These are phyloP conservation scores for Guadua angustifolia DNA, from an alignment of 176 grass and related monocot genomes.

Conservation along the genomic window DNA sequence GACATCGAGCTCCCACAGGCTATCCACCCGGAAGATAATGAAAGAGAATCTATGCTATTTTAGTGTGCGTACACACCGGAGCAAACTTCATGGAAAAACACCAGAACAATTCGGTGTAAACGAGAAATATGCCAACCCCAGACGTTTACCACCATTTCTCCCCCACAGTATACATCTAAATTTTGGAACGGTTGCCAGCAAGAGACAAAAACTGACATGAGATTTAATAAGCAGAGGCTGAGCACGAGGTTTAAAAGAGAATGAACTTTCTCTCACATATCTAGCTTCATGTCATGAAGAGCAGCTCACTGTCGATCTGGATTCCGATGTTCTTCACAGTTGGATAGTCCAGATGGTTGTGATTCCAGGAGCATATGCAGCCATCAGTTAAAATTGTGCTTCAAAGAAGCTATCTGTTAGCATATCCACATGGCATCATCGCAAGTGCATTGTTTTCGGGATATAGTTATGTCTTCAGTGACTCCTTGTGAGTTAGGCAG, in stretches of 20 bases:
- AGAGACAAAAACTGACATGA: constrained; percentile 17
- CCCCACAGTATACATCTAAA: neutral
- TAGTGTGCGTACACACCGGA: neutral
- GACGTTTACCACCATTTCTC: neutral
- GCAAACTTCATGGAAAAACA: neutral
- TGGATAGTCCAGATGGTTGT: neutral
- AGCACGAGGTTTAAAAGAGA: neutral
- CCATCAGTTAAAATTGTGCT: neutral
- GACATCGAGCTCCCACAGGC: neutral
- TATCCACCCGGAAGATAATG: neutral
- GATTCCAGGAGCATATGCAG: neutral
- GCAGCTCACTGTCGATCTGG: neutral
- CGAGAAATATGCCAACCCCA: constrained; percentile 9
- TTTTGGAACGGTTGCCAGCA: neutral
- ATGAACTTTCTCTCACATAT: neutral
- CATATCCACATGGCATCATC: neutral
- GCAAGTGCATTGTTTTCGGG: neutral
- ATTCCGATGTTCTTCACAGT: constrained; percentile 4
- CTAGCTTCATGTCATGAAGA: neutral
- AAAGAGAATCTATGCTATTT: neutral
- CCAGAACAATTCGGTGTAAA: neutral
- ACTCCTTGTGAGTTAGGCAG: neutral
- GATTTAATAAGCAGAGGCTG: constrained; percentile 6
- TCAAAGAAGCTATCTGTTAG: neutral
- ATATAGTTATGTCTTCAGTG: neutral